Conservation (phyloP, 228 moss, liverwort and hornwort species). For the Sphagnum magellanicum region DNA sequence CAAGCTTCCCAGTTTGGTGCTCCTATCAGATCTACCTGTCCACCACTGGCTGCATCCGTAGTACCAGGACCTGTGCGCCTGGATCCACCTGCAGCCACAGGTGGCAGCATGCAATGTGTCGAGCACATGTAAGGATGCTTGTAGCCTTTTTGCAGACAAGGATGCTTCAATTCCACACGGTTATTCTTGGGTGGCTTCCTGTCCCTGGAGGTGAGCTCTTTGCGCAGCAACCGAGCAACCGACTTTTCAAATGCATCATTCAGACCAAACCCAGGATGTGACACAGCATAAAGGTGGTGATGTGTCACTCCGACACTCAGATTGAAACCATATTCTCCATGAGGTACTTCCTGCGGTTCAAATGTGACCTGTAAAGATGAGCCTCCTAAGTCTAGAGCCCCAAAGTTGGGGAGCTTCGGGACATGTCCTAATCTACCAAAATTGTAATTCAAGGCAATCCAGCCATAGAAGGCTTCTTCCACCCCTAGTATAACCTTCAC, state of each 20-base stretch:
- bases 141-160: conserved; percentile 84
- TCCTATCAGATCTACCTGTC: conserved; percentile 68
- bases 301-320: conserved; percentile 74
- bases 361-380: conserved; percentile 96
- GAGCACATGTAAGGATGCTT: conserved; percentile 61
- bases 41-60: conserved; percentile 14
- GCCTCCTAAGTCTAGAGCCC: conserved; percentile 89
- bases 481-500: conserved; percentile 90
- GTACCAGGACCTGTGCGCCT: conserved; percentile 23
- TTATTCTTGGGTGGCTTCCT: conserved; percentile 16
- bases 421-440: conserved; percentile 51
- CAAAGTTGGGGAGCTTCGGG: conserved; percentile 51
- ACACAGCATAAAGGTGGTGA: conserved; percentile 86
- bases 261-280: conserved; percentile 86
- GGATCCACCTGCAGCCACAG: conserved; percentile 25
- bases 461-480: conserved; percentile 97
- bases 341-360: conserved; percentile 65
- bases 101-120: conserved; percentile 60
- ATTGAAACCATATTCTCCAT: conserved; percentile 56
- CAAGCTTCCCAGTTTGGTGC: conserved; percentile 73
- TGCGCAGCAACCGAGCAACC: conserved; percentile 61
- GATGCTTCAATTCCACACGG: conserved; percentile 46
- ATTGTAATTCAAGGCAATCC: conserved; percentile 96
- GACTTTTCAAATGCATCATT: conserved; percentile 99
- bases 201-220: conserved; percentile 16